These are phyloP conservation scores for Xylaria polymorpha DNA, from an alignment of 2,329 filamentous ascomycete species.

Conservation along the genomic window DNA sequence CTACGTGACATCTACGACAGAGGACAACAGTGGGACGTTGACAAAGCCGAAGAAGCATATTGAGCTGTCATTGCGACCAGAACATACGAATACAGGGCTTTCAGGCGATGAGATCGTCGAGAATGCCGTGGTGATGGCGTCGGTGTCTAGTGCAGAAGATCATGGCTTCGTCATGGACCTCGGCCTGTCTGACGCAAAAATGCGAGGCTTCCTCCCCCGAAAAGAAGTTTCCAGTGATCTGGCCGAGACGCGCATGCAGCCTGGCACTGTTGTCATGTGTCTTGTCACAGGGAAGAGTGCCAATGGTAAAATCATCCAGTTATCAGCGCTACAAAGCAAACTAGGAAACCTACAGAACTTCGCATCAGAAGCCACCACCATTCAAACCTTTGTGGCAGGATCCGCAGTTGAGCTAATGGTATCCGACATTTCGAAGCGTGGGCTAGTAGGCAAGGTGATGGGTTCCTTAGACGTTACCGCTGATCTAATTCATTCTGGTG, in stretches of 20 bases:
- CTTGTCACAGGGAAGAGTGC: conserved; percentile 79
- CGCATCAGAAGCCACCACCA: conserved; percentile 81
- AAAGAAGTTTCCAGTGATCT: conserved; percentile 79
- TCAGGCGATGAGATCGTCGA: conserved; percentile 77
- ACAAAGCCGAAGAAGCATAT: conserved; percentile 82
- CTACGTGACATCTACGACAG: conserved; percentile 81
- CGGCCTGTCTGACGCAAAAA: conserved; percentile 73
- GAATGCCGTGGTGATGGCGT: conserved; percentile 85
- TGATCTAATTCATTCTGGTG: conserved; percentile 88
- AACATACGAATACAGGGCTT: conserved; percentile 80
- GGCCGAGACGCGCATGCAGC: conserved; percentile 75
- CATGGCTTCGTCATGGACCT: conserved; percentile 95
- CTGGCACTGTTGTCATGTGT: conserved; percentile 87
- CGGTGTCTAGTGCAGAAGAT: conserved; percentile 92
- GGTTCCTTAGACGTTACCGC: conserved; percentile 91
- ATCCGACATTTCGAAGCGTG: conserved; percentile 77
- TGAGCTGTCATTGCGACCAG: conserved; percentile 85
- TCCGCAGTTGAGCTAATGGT: conserved; percentile 89
- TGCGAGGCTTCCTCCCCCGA: conserved; percentile 86
- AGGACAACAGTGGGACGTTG: conserved; percentile 64
- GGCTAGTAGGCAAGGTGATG: conserved; percentile 91
- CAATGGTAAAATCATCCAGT: conserved; percentile 85
- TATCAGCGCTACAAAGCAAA: conserved; percentile 79
- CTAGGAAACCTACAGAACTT: conserved; percentile 74
- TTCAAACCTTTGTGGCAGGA: conserved; percentile 91